These are phyloP conservation scores for Massarina eburnea DNA, from an alignment of 2,329 filamentous ascomycete genomes.

Conservation along the genomic window DNA sequence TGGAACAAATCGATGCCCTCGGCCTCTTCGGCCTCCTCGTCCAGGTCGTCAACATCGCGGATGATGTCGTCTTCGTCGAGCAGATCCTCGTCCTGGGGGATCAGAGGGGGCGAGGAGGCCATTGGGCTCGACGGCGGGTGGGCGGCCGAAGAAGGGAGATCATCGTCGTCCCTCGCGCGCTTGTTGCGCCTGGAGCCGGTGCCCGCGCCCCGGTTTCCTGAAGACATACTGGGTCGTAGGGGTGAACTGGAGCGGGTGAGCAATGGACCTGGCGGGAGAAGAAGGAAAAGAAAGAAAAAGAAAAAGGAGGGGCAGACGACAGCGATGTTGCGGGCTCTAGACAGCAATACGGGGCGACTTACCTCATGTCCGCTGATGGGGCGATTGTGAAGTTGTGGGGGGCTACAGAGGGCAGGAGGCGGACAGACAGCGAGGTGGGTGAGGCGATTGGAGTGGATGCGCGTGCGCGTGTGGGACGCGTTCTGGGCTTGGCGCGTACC, in stretches of 20 bases:
- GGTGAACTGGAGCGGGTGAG: conserved; percentile 66
- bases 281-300: conserved; percentile 1
- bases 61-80: conserved; percentile 69
- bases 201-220: conserved; percentile 73
- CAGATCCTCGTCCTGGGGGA: conserved; percentile 69
- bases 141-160: conserved; percentile 57
- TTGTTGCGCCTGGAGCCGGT: conserved; percentile 62
- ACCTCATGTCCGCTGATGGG: too few species aligned
- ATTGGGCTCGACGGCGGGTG: conserved; percentile 64
- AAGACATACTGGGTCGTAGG: conserved; percentile 75
- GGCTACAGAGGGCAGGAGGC: too few species aligned
- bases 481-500: conserved; percentile 9
- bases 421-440: conserved; percentile 6
- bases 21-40: conserved; percentile 70
- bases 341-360: too few species aligned
- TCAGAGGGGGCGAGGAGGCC: conserved; percentile 64
- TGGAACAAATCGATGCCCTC: conserved; percentile 72
- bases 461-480: conserved; percentile 7
- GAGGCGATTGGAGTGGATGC: conserved; percentile 7
- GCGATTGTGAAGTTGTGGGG: too few species aligned
- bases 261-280: neutral
- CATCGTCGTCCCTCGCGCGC: conserved; percentile 66
- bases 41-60: conserved; percentile 66
- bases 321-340: too few species aligned
- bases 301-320: too few species aligned